These are phyloP conservation scores for Leccinellum luteum DNA, from an alignment of 768 basidiomycete species.

Conservation along the genomic window DNA sequence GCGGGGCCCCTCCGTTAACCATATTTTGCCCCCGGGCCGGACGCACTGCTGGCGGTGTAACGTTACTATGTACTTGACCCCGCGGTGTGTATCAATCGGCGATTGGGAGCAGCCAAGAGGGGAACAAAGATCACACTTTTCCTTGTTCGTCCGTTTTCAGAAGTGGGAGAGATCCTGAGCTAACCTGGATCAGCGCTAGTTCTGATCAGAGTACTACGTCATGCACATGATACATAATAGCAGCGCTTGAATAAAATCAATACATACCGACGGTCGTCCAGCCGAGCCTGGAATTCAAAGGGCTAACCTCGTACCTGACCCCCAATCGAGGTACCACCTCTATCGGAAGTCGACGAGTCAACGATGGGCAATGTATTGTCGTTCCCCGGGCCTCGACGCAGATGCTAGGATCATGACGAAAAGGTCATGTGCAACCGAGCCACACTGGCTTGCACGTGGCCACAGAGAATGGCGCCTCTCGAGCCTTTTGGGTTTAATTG, in stretches of 20 bases:
- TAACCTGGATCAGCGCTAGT: background rate
- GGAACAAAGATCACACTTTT: too few species aligned
- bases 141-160: too few species aligned
- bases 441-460: background rate
- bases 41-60: background rate
- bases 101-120: background rate
- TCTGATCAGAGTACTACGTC: too few species aligned
- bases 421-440: background rate
- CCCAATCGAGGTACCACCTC: background rate
- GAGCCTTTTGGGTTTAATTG: slow-evolving; percentile 7
- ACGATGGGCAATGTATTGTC: background rate
- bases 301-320: background rate
- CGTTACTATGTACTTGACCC: background rate
- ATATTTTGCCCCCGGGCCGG: too few species aligned
- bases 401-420: background rate
- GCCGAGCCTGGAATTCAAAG: background rate
- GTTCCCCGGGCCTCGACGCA: background rate
- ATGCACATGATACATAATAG: background rate
- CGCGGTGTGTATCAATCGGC: too few species aligned
- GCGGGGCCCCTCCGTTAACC: background rate
- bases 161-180: background rate
- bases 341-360: background rate
- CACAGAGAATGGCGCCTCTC: background rate
- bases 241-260: background rate
- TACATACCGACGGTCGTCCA: background rate